phyloP scores from a whole-genome alignment of 148 eudicot species.

The Diospyros lotus region DNA sequence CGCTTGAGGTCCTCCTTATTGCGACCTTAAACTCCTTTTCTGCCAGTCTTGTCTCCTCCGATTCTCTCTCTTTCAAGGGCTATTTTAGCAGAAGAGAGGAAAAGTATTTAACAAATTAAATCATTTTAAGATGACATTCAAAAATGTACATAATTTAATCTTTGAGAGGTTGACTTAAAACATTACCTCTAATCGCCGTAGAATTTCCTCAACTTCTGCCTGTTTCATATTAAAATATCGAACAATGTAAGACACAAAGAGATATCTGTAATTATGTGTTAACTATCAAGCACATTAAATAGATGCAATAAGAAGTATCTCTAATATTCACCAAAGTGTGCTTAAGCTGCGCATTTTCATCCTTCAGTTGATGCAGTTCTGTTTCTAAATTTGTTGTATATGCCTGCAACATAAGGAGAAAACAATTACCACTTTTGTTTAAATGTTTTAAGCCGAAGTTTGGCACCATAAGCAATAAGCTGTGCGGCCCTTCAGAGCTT shows the following conservation, averaged over 20 bases:
- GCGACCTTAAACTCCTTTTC: background rate
- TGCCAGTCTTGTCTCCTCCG: background rate
- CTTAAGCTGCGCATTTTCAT: conserved; percentile 20
- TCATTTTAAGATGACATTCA: too few species aligned
- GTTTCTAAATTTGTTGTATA: conserved; percentile 19
- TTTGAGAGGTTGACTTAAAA: background rate
- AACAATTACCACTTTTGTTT: background rate
- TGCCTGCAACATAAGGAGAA: conserved; percentile 12
- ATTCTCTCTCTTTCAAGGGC: background rate
- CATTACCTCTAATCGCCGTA: conserved; percentile 4
- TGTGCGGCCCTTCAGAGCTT: too few species aligned
- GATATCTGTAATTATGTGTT: background rate
- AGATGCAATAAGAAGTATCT: background rate
- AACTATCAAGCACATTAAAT: background rate
- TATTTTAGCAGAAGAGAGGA: background rate
- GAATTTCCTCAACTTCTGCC: background rate
- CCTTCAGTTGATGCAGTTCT: conserved; percentile 14
- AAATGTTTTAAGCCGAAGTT: background rate
- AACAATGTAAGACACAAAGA: background rate
- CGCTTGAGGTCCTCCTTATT: conserved; percentile 16
- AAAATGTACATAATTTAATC: too few species aligned
- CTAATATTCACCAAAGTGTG: conserved; percentile 8
- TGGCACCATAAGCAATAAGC: background rate
- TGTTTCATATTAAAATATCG: background rate
- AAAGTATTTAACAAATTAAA: background rate